Evolutionary conservation across 1,284 basidiomycete genomes (phyloP).

Genomic region (Ceratobasidium sp.): DNA sequence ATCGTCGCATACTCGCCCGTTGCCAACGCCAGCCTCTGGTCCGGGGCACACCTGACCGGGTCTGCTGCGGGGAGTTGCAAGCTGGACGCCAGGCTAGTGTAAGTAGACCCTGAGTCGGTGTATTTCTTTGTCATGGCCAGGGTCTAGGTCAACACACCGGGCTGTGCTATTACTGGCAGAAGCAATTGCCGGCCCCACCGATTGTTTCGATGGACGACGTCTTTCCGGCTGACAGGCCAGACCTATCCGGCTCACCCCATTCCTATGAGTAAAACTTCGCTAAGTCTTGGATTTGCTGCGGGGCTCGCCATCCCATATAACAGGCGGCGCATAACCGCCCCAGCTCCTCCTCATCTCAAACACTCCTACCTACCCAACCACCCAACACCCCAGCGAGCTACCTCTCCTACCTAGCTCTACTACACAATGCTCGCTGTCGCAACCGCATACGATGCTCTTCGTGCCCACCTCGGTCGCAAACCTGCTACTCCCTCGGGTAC

Average conservation of each 20-base stretch:
- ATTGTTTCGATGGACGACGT: conserved; percentile 15
- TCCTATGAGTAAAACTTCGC: not conserved
- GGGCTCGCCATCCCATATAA: not conserved
- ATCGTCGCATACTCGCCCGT: not conserved
- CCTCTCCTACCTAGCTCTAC: not conserved
- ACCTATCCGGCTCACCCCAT: not conserved
- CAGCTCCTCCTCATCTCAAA: not conserved
- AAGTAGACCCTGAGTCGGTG: not conserved
- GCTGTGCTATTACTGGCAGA: conserved; percentile 14
- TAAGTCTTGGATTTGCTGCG: not conserved
- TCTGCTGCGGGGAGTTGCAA: not conserved
- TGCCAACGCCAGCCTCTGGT: not conserved
- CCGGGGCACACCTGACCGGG: not conserved
- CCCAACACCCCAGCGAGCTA: not conserved
- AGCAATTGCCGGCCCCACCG: conserved; percentile 20
- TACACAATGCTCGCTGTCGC: conserved; percentile 26
- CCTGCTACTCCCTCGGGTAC: conserved; percentile 5
- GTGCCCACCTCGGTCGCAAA: conserved; percentile 22
- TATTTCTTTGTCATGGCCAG: not conserved
- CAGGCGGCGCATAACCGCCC: not conserved
- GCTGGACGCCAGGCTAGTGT: not conserved
- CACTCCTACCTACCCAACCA: not conserved
- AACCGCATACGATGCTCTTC: conserved; percentile 34
- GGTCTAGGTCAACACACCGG: not conserved
- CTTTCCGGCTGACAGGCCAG: not conserved